Evolutionary conservation across 805 yeast genomes (phyloP).

Genomic region (Yarrowia bubula): DNA sequence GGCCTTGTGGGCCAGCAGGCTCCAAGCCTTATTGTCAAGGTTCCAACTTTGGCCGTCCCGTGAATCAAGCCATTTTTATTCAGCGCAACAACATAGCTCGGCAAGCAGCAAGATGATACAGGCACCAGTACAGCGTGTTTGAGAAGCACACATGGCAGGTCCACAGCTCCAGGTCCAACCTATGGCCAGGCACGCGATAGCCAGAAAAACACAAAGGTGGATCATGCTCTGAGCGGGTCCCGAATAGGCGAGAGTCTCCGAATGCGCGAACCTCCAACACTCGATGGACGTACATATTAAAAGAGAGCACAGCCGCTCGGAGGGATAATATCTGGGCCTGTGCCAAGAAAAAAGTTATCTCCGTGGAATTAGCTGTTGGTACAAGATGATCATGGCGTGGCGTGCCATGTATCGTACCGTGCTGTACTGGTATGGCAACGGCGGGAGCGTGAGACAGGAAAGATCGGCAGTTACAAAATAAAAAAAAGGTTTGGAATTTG

Average conservation of each 20-base stretch:
- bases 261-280: not conserved
- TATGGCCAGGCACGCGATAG: no score
- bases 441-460: constrained; percentile 14
- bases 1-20: not conserved
- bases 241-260: not conserved
- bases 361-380: not conserved
- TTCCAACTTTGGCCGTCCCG: constrained; percentile 15
- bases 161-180: not conserved
- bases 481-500: not conserved
- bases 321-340: not conserved
- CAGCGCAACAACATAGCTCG: not conserved
- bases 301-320: constrained; percentile 1
- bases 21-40: not conserved
- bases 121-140: not conserved
- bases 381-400: not conserved
- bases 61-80: not conserved
- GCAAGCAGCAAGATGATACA: not conserved
- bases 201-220: not conserved
- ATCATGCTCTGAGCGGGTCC: not conserved
- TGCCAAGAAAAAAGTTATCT: not conserved
- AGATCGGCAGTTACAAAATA: constrained; percentile 22
- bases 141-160: not conserved
- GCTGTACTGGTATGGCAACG: no score
- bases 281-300: not conserved
- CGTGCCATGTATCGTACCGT: no score